Evolutionary conservation across 176 grass and related monocot species (phyloP).

Genomic region (Triticum aestivum): IWGSC_CS_RefSeq_v2.1 NC_057808.1:119221901-119222400

Average conservation of each 20-base stretch:
- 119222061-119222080: slow-evolving; percentile 25
- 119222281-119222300: slow-evolving; percentile 8
- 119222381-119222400: slow-evolving; percentile 69
- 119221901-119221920: neutral
- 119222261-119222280: neutral
- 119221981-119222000: too few relatives aligned
- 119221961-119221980: neutral
- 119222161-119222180: slow-evolving; percentile 5
- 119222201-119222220: neutral
- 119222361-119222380: slow-evolving; percentile 89
- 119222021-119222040: neutral
- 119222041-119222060: neutral
- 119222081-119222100: slow-evolving; percentile 36
- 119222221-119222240: neutral
- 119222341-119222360: slow-evolving; percentile 69
- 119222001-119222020: neutral
- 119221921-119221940: neutral
- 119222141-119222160: slow-evolving; percentile 7
- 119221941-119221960: neutral
- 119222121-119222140: neutral
- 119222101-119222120: slow-evolving; percentile 35
- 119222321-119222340: slow-evolving; percentile 74
- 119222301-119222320: slow-evolving; percentile 77
- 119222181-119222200: neutral
- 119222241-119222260: slow-evolving; percentile 26